Base-by-base conservation (phyloP, 768 basidiomycete species). In the Hemileccinum impolitum region DNA sequence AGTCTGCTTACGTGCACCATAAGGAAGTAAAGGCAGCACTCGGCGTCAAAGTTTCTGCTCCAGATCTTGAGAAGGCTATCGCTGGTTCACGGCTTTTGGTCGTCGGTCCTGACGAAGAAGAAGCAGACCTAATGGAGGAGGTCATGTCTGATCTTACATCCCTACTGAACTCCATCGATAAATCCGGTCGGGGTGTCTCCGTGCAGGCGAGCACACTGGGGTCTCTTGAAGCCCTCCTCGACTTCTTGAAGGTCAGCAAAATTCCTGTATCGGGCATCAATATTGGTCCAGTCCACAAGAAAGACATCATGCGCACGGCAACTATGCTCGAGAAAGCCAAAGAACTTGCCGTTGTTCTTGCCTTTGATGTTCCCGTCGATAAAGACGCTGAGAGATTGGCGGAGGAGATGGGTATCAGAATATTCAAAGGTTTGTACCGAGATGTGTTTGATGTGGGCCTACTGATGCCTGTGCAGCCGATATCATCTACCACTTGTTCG, bases 401-500 rank as follows among this genome's bases (percentile, higher is more conserved):
- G 1, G 90, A 94, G 44, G 94, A 98, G 63, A 87, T 92, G 79
- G 94, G 94, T 30, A 86, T 99, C 62, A 81, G 80, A 55, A 72
- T 99, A 58, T 99, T 98, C 79, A 94, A 86, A 74, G 94, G 95
- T 94, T 52, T 39, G 51, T 32, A 8, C 15, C n/a, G n/a, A 13
- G 18, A 28, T 15, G n/a, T 25, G 2, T 23, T 44, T 41, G 9
- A 36, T 25, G n/a, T 26, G 14, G 3, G 26, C 26, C 21, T n/a
- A 28, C 53, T 56, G 13, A 50, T 34, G 7, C 8, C 10, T 7
- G 2, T 53, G 23, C 65, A 97, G 95, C 95, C 53, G 94, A 96
- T 68, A 97, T 98, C 65, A 98, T 99, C 59, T 99, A 99, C 69
- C 95, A 97, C 66, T 72, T 99, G 39, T 97, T 98, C 65, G 94